Evolutionary conservation across 148 eudicot species (phyloP).

Genomic region (Agrostemma githago): DNA sequence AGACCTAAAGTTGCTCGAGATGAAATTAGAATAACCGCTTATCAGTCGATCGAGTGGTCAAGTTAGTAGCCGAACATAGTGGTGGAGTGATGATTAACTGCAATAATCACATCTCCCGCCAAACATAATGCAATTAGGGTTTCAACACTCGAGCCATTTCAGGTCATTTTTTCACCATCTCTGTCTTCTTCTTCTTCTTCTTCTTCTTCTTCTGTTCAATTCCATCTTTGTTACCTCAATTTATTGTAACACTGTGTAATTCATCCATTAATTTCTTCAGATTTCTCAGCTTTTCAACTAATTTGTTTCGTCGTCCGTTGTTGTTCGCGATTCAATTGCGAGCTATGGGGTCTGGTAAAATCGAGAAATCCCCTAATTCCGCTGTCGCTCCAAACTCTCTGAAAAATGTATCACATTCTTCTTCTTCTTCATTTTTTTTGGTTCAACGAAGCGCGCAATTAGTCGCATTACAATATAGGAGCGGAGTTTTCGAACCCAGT

Average conservation of each 20-base stretch:
- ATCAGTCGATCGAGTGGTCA: too few relatives aligned
- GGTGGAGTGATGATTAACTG: not conserved
- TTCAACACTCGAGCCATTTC: conserved; percentile 26
- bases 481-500: too few relatives aligned
- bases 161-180: not conserved
- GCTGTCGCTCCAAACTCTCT: conserved; percentile 14
- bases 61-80: not conserved
- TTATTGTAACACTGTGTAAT: not conserved
- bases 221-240: not conserved
- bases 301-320: conserved; percentile 20
- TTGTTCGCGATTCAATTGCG: conserved; percentile 22
- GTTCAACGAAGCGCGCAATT: too few relatives aligned
- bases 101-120: not conserved
- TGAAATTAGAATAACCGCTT: too few relatives aligned
- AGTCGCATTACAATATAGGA: too few relatives aligned
- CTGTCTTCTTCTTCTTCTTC: not conserved
- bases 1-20: too few relatives aligned
- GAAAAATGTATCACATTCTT: conserved; percentile 24
- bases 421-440: not conserved
- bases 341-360: conserved; percentile 31
- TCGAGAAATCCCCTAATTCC: conserved; percentile 15
- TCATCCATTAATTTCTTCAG: conserved; percentile 26
- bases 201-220: not conserved
- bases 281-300: conserved; percentile 35
- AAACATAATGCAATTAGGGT: conserved; percentile 37